phyloP scores from a whole-genome alignment of 2,329 filamentous ascomycete genomes.

The Fusarium kyushuense region DNA sequence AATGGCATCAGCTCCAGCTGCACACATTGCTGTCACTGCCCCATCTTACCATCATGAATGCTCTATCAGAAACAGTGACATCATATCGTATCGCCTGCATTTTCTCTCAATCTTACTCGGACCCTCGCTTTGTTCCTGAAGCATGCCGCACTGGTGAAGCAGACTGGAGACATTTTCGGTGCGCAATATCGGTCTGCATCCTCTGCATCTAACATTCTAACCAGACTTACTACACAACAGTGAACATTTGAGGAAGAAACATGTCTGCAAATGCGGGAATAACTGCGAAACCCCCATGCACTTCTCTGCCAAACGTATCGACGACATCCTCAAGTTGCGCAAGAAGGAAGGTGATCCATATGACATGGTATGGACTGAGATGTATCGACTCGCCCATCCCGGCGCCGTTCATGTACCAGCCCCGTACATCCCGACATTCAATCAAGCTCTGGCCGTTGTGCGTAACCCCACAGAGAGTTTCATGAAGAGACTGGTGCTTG shows the following conservation, averaged over 20 bases:
- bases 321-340: neutral
- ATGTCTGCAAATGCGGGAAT: neutral
- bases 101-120: neutral
- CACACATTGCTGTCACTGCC: fast-evolving
- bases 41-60: neutral
- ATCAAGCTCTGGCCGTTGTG: neutral
- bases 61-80: neutral
- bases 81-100: neutral
- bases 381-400: neutral
- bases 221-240: neutral
- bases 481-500: neutral
- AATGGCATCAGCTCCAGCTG: fast-evolving
- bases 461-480: fast-evolving
- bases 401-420: neutral
- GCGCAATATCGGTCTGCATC: fast-evolving
- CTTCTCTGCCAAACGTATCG: neutral
- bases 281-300: neutral
- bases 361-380: neutral
- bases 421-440: neutral
- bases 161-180: neutral
- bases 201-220: neutral
- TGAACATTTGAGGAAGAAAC: neutral
- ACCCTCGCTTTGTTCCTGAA: fast-evolving
- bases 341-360: neutral
- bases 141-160: neutral